Base-by-base conservation (phyloP, 2,329 filamentous ascomycete species). In the Septoria linicola region DNA sequence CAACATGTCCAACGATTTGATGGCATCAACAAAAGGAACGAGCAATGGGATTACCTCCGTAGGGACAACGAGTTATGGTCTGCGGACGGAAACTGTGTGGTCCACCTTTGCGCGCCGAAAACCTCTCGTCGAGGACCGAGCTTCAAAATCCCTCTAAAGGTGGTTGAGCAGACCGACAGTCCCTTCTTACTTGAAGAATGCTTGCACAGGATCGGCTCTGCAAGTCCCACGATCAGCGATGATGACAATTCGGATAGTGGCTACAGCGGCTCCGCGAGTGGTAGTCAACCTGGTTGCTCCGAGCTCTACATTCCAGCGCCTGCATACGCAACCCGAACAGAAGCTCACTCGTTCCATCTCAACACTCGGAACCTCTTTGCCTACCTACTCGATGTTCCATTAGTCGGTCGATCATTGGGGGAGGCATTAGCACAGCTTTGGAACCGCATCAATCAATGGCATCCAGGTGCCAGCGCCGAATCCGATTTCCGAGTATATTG, bases 321-420 rank as follows among this genome's bases (percentile, higher is more conserved):
- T 0, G 64, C 76, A 1, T 69, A 72, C 27, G 69, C 75, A 3
- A 75, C 79, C 41, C 76, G 77, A 57, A 73, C 77, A 3, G 76
- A 83, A 54, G 72, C 79, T 0, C 80, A 82, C 59, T 68, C 74
- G 31, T 85, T 85, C 66, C 84, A 89, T 60, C 65, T 89, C 4
- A 80, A 83, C 1, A 87, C 82, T 2, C 79, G 88, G 11, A 92
- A 92, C 63, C 81, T 89, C 60, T 85, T 91, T 52, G 87, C 88
- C 3, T 90, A 84, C 74, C 67, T 88, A 1, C 78, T 81, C 50
- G 74, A 80, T 2, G 79, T 79, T 53, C 81, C 87, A 0, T 65
- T 91, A 27, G 87, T 89, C 1, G 88, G 87, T 4, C 23, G 23
- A 10, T 5, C 23, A 27, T 27, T 27, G 35, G 44, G 44, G 4